Conservation (phyloP, 2,329 filamentous ascomycete genomes). For the Diaporthe aspalathi region DNA sequence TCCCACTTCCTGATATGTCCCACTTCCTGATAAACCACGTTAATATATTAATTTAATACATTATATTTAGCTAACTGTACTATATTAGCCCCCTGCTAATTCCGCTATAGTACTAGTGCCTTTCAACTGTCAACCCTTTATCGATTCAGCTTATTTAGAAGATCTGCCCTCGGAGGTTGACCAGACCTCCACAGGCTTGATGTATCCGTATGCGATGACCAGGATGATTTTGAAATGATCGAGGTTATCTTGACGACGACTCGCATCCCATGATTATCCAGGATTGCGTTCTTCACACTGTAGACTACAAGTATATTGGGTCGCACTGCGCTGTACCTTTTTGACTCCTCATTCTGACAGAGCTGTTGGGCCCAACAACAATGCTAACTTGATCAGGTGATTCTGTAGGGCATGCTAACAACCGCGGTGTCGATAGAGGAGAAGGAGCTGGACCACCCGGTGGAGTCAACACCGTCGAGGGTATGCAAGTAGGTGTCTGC, state of each 20-base stretch:
- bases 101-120: too few species aligned
- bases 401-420: background rate
- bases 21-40: too few species aligned
- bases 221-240: background rate
- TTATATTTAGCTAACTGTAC: too few species aligned
- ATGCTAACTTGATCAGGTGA: background rate
- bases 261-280: background rate
- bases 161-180: background rate
- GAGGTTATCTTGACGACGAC: background rate
- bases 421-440: background rate
- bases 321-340: rapidly evolving
- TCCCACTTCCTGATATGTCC: too few species aligned
- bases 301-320: background rate
- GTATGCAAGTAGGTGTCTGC: background rate
- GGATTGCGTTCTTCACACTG: background rate
- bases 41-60: too few species aligned
- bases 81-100: too few species aligned
- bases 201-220: background rate
- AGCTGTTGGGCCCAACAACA: too few species aligned
- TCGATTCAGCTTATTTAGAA: rapidly evolving
- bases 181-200: background rate
- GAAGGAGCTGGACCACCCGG: background rate
- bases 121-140: too few species aligned
- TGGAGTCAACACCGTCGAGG: background rate
- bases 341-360: background rate